Percentiles rank a stretch among this genome's conserved stretches.
phyloP scores from a whole-genome alignment of 1,284 basidiomycete species.

The Apiotrichum gracile region DNA sequence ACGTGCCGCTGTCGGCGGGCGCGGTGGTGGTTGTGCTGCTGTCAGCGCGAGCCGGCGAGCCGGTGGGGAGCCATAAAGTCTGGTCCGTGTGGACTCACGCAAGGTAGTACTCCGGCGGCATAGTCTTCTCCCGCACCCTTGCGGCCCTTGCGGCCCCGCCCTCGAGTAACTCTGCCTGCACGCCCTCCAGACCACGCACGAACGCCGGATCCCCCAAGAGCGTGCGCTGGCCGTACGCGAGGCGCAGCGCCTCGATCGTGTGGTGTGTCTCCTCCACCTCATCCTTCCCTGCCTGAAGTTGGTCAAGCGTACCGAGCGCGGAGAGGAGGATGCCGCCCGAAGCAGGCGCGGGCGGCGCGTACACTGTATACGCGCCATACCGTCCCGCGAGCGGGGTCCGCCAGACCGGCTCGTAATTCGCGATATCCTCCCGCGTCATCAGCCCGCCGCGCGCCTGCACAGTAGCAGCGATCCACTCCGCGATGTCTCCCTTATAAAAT shows the following conservation, averaged over 20 bases:
- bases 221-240: constrained; percentile 39
- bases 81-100: too few species aligned
- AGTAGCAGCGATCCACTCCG: constrained; percentile 23
- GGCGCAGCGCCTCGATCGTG: constrained; percentile 29
- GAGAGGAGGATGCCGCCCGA: constrained; percentile 36
- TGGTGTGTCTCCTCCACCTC: constrained; percentile 15
- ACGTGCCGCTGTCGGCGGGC: constrained; percentile 28
- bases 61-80: too few species aligned
- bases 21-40: not conserved
- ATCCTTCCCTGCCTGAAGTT: constrained; percentile 7
- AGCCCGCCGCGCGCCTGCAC: constrained; percentile 30
- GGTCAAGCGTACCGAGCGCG: constrained; percentile 29
- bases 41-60: not conserved
- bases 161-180: constrained; percentile 24
- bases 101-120: constrained; percentile 3
- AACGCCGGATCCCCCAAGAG: constrained; percentile 37
- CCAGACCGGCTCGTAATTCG: constrained; percentile 24
- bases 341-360: constrained; percentile 36
- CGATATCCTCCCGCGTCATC: constrained; percentile 35
- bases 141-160: not conserved
- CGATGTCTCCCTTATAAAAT: constrained; percentile 37
- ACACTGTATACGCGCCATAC: constrained; percentile 30
- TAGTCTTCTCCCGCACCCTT: not conserved
- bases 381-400: constrained; percentile 21
- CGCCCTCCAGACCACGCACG: constrained; percentile 22